Evolutionary conservation across 192 early-diverging fungal species (phyloP), one percentile per base, ranked within the genome.

Genomic region (Gaertneriomyces sp.): DNA sequence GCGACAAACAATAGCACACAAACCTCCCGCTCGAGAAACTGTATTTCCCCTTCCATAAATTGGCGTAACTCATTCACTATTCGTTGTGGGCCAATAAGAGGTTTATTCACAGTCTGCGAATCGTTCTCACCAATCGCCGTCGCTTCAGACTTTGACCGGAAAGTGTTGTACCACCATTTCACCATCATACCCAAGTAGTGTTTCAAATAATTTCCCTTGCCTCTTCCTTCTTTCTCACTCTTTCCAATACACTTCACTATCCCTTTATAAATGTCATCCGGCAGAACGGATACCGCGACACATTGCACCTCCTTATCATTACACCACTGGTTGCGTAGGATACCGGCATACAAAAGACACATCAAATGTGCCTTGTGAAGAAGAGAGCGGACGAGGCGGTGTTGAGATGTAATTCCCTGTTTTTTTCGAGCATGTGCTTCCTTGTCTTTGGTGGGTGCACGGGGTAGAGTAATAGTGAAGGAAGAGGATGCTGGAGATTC

Each of bases 311-410:
- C 63, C 12, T 45, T 8, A 39, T 73, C 62, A 47, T 75, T 47
- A 68, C 82, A 80, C 86, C 87, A 88, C 38, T 60, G 38, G 61
- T 90, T 90, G 6, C 88, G 76, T 44, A 74, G 56, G 12, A 74
- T 68, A 11, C 74, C 83, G 47, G 83, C 81, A 10, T 71, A 73
- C 6, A 88, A 60, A 11, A 90, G 68, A 20, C 71, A 75, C 0
- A 87, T 50, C 7, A 89, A 63, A 75, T 90, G 87, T 7, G 74
- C 75, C 56, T 87, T 83, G 58, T 89, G 88, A 5, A 81, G 69
- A 65, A 80, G 66, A 5, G 76, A 68, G 17, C 87, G 82, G 11
- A 79, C 57, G 20, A 66, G 64, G 19, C 87, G 75, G 43, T 85
- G 76, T 51, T 75, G 65, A 53, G 83, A 81, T 16, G 74, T 70